Evolutionary conservation across 2,329 filamentous ascomycete genomes (phyloP).

Genomic region (Penicillium sclerotigenum): DNA sequence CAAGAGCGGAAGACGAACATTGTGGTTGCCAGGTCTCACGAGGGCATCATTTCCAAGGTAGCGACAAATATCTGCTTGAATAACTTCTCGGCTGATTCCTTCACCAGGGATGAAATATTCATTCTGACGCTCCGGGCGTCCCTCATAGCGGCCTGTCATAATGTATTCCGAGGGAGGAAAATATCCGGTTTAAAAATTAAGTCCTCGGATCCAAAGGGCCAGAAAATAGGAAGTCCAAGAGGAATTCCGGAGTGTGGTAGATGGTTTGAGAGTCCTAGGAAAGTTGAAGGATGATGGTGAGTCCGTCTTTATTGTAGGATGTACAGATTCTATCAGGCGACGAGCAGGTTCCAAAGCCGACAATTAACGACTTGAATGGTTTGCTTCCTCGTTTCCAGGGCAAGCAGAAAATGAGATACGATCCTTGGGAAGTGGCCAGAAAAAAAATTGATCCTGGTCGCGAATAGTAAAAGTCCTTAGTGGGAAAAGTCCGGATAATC

Average conservation of each 20-base stretch:
- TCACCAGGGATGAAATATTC: constrained; percentile 78
- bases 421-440: constrained; percentile 15
- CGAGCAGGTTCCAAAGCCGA: constrained; percentile 11
- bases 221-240: constrained; percentile 22
- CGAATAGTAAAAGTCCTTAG: constrained; percentile 8
- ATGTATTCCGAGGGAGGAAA: constrained; percentile 29
- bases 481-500: constrained; percentile 9
- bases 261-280: constrained; percentile 10
- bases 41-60: constrained; percentile 80
- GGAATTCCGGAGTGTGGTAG: constrained; percentile 15
- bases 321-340: constrained; percentile 20
- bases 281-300: constrained; percentile 12
- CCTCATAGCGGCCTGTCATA: constrained; percentile 41
- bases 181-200: constrained; percentile 24
- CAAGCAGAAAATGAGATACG: constrained; percentile 11
- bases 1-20: constrained; percentile 53
- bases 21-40: constrained; percentile 70
- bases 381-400: constrained; percentile 13
- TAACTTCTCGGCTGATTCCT: constrained; percentile 79
- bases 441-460: constrained; percentile 13
- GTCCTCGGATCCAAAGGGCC: constrained; percentile 30
- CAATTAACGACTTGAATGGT: constrained; percentile 17
- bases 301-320: constrained; percentile 22
- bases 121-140: constrained; percentile 52
- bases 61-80: constrained; percentile 79